Base-by-base conservation (phyloP, 345 rosid genomes). In the Microcos paniculata region DNA sequence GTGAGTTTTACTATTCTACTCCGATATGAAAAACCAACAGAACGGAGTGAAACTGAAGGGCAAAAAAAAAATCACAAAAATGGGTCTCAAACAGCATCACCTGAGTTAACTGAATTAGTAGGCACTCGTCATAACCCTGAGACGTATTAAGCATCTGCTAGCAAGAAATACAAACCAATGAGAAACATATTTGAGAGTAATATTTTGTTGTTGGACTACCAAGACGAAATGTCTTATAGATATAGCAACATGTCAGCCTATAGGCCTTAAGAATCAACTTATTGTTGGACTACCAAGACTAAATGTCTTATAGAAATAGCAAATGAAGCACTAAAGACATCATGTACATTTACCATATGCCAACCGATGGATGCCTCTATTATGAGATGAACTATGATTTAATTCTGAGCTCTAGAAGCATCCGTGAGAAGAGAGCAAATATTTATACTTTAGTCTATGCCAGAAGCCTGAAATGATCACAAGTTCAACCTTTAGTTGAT, bases 91-190 rank as follows among this genome's bases (percentile, higher is more conserved):
- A 75, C 49, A 38, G 40, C 40, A 35, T 35, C 3, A 35, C 40
- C 40, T 35, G 40, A 35, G 8, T 33, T 52, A 75, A 71, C 78
- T 64, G 78, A 35, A 51, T 63, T 19, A 52, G 24, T 42, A 16
- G 26, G 21, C 48, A 21, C 53, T 18, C 2, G 6, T 46, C 43
- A 19, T 19, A 18, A 12, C 55, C n/a, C 23, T 11, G 21, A 40
- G 40, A 56, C 73, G 31, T 51, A 40, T 38, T 8, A 45, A 55
- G 65, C 65, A 75, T 53, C 72, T 75, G 72, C 64, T 43, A 28
- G n/a, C 72, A 53, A 66, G 65, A 66, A 24, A 65, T 24, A 40
- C 8, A 45, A 48, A 66, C 23, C 4, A 18, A 23, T 73, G 33
- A 73, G 48, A 70, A 19, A 24, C 1, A 1, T 10, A 40, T 23